Conservation (phyloP, 1,284 basidiomycete genomes). For the Ganoderma sp. region DNA sequence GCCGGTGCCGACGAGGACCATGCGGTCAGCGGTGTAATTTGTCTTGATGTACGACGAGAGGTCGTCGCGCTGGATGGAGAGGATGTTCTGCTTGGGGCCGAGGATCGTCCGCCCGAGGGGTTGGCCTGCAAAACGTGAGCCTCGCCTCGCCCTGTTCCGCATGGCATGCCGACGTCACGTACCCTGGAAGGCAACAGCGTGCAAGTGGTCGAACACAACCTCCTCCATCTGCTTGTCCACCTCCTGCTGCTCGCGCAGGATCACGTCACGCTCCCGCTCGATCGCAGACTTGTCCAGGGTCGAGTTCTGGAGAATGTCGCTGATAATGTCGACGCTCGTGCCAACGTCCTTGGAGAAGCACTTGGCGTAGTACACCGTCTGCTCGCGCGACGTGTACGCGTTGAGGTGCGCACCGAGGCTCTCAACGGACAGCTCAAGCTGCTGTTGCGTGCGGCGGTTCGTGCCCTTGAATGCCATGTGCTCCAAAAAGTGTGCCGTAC, state of each 20-base stretch:
- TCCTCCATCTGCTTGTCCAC: conserved; percentile 99
- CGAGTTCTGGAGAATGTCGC: conserved; percentile 97
- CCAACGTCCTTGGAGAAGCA: conserved; percentile 97
- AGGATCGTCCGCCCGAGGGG: conserved; percentile 97
- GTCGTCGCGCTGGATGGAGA: conserved; percentile 94
- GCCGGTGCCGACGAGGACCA: conserved; percentile 98
- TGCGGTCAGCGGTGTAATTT: conserved; percentile 98
- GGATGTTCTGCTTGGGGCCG: conserved; percentile 95
- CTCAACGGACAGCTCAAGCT: conserved; percentile 97
- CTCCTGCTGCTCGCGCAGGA: conserved; percentile 97
- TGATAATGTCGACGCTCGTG: conserved; percentile 94
- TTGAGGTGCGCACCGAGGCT: conserved; percentile 98
- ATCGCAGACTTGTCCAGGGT: conserved; percentile 91
- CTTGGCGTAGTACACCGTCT: conserved; percentile 99
- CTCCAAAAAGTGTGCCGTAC: conserved; percentile 98
- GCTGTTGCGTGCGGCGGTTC: conserved; percentile 86
- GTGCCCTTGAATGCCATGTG: conserved; percentile 99
- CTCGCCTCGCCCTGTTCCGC: background rate
- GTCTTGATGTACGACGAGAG: conserved; percentile 93
- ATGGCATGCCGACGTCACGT: conserved; percentile 37
- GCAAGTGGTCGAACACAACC: conserved; percentile 98
- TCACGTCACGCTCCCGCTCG: conserved; percentile 97
- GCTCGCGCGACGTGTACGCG: conserved; percentile 98
- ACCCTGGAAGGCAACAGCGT: conserved; percentile 96
- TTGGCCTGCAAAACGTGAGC: conserved; percentile 63